Conservation (phyloP, 2,329 filamentous ascomycete genomes). For the Fusarium pseudonygamai region DNA sequence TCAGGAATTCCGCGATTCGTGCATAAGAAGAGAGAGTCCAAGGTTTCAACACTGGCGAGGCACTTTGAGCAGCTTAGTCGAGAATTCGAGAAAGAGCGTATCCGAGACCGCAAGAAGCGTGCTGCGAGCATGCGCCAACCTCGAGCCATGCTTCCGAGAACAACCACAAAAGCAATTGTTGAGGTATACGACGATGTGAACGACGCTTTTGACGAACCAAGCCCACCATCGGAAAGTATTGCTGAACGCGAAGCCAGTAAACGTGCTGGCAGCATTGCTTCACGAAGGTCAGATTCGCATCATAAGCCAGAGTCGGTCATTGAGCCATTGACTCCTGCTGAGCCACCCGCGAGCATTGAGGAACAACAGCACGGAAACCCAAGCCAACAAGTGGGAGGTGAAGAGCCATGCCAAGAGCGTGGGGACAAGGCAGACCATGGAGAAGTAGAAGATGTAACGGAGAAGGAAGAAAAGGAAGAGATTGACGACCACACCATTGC, state of each 20-base stretch:
- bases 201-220: constrained; percentile 87
- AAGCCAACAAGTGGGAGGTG: constrained; percentile 41
- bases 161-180: constrained; percentile 93
- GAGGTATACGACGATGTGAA: constrained; percentile 95
- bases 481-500: constrained; percentile 43
- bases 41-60: constrained; percentile 89
- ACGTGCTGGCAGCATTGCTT: constrained; percentile 37
- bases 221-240: constrained; percentile 58
- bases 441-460: constrained; percentile 37
- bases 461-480: constrained; percentile 43
- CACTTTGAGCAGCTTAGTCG: constrained; percentile 97
- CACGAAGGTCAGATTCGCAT: constrained; percentile 44
- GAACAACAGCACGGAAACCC: constrained; percentile 38
- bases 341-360: constrained; percentile 35
- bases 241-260: constrained; percentile 47
- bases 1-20: constrained; percentile 92
- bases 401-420: constrained; percentile 41
- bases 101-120: constrained; percentile 83
- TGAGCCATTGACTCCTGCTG: constrained; percentile 39
- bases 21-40: constrained; percentile 76
- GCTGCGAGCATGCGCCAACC: constrained; percentile 79
- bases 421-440: constrained; percentile 25
- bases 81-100: constrained; percentile 94
- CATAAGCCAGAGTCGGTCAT: constrained; percentile 26
- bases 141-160: constrained; percentile 82